Percentiles rank a stretch among this genome's conserved stretches.
phyloP scores from a whole-genome alignment of 257 asterid genomes.

The Fraxinus excelsior region DNA sequence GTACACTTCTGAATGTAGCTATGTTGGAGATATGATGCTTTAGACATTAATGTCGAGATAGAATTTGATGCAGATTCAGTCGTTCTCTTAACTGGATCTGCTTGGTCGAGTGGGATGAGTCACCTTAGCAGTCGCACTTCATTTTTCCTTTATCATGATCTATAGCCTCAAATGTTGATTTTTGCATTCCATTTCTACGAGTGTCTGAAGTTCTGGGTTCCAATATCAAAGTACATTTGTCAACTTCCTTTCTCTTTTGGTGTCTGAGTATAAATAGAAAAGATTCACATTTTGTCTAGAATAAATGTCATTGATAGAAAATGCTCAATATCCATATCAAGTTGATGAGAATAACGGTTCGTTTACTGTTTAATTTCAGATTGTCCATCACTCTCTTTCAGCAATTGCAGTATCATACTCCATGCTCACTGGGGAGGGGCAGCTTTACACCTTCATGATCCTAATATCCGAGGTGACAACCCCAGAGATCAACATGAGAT shows the following conservation, averaged over 20 bases:
- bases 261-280: not conserved
- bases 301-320: not conserved
- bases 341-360: conserved; percentile 20
- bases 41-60: not conserved
- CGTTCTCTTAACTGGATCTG: not conserved
- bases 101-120: not conserved
- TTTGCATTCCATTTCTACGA: not conserved
- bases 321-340: not conserved
- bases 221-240: not conserved
- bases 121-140: not conserved
- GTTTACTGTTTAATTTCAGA: conserved; percentile 57
- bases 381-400: conserved; percentile 91
- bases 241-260: not conserved
- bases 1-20: not conserved
- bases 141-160: not conserved
- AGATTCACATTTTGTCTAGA: not conserved
- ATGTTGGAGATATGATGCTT: conserved; percentile 10
- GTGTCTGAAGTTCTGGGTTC: not conserved
- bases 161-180: not conserved
- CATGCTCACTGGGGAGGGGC: conserved; percentile 90
- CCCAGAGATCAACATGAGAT: conserved; percentile 90
- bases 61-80: not conserved
- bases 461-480: conserved; percentile 94
- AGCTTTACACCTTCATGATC: conserved; percentile 96
- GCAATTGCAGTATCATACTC: conserved; percentile 89